phyloP scores from a whole-genome alignment of 805 yeast genomes.

The Scheffersomyces amazonensis region DNA sequence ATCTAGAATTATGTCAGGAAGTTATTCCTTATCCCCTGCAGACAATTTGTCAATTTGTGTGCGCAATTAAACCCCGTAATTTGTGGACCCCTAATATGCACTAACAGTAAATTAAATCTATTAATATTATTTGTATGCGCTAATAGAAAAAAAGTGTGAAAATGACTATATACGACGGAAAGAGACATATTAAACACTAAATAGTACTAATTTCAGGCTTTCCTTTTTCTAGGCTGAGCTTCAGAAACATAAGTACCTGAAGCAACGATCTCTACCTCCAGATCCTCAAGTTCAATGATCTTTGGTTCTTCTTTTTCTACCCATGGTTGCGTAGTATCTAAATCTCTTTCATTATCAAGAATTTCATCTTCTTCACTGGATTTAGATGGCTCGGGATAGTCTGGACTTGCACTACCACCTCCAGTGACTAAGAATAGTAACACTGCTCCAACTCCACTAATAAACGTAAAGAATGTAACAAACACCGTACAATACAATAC shows the following conservation, averaged over 20 bases:
- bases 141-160: no score
- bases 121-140: no score
- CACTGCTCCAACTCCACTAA: conserved; percentile 33
- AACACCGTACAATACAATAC: conserved; percentile 44
- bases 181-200: no score
- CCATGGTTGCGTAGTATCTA: background rate
- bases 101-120: no score
- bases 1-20: no score
- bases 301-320: background rate
- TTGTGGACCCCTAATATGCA: no score
- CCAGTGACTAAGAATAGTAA: conserved; percentile 6
- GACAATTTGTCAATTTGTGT: no score
- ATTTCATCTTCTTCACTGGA: background rate
- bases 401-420: background rate
- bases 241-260: conserved; percentile 6
- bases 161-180: no score
- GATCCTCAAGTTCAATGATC: background rate
- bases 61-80: no score
- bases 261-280: background rate
- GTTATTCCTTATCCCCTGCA: no score
- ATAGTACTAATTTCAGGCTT: background rate
- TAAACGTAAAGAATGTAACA: conserved; percentile 37
- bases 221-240: background rate
- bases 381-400: background rate
- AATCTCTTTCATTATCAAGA: background rate